Percentiles rank a stretch among this genome's conserved stretches.
Evolutionary conservation across 768 basidiomycete genomes (phyloP).

Genomic region (Naganishia onofrii): DNA sequence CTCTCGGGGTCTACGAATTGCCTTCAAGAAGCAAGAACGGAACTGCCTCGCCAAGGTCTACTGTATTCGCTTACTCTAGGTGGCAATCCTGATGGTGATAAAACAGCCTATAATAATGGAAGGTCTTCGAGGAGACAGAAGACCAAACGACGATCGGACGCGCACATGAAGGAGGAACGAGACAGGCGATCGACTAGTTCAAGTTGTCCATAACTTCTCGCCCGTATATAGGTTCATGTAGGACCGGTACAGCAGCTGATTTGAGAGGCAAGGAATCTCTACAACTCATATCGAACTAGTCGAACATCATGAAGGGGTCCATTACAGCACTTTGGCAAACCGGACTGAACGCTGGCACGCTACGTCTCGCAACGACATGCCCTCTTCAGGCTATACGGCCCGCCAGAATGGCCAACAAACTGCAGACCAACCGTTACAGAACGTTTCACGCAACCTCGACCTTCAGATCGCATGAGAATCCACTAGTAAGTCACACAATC

Average conservation of each 20-base stretch:
- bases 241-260: neutral
- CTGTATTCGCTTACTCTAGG: neutral
- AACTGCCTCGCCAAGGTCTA: neutral
- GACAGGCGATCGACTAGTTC: too few relatives aligned
- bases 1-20: neutral
- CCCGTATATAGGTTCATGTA: too few relatives aligned
- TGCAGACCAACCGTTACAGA: neutral
- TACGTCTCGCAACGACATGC: neutral
- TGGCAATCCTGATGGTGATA: too few relatives aligned
- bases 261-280: neutral
- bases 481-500: conserved; percentile 39
- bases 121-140: too few relatives aligned
- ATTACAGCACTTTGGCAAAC: neutral
- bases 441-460: conserved; percentile 9
- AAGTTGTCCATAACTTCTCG: too few relatives aligned
- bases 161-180: too few relatives aligned
- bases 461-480: conserved; percentile 46
- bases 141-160: too few relatives aligned
- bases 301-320: neutral
- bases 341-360: neutral
- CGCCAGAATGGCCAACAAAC: neutral
- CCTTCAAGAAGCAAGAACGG: neutral
- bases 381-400: neutral
- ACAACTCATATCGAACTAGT: neutral
- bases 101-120: too few relatives aligned